These are phyloP conservation scores for Penicillium verhagenii DNA, from an alignment of 495 filamentous ascomycete species.

Conservation along the genomic window DNA sequence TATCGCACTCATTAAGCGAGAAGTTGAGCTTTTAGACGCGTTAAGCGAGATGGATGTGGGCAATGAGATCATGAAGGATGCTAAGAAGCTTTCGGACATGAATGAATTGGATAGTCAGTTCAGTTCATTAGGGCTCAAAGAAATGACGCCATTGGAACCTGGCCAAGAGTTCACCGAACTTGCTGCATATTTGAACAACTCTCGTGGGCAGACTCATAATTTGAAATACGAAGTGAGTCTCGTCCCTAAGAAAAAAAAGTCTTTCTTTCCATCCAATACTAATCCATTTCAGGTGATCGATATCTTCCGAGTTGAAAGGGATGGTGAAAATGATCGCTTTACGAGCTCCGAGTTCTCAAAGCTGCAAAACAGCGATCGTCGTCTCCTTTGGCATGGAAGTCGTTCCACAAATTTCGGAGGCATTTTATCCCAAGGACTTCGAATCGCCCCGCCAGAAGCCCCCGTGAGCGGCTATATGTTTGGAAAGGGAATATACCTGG, in stretches of 20 bases:
- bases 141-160: no score
- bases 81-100: constrained; percentile 48
- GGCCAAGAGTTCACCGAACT: constrained; percentile 72
- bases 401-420: constrained; percentile 78
- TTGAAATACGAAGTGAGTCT: constrained; percentile 45
- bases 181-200: constrained; percentile 61
- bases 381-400: constrained; percentile 80
- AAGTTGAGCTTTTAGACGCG: constrained; percentile 74
- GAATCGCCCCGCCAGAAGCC: constrained; percentile 82
- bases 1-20: constrained; percentile 59
- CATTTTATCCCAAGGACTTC: constrained; percentile 79
- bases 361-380: constrained; percentile 53
- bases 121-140: constrained; percentile 65
- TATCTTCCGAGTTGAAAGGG: constrained; percentile 79
- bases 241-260: no score
- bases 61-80: constrained; percentile 70
- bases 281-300: constrained; percentile 50
- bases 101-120: constrained; percentile 71
- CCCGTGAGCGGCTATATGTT: constrained; percentile 79
- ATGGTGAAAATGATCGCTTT: constrained; percentile 72
- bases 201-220: constrained; percentile 59
- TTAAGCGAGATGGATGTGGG: constrained; percentile 82
- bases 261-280: background rate
- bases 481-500: constrained; percentile 87
- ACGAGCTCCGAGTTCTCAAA: constrained; percentile 49